Evolutionary conservation across 108 stramenopile species (phyloP), one percentile per base, ranked within the genome.

Genomic region (Schizochytrium sp.): DNA sequence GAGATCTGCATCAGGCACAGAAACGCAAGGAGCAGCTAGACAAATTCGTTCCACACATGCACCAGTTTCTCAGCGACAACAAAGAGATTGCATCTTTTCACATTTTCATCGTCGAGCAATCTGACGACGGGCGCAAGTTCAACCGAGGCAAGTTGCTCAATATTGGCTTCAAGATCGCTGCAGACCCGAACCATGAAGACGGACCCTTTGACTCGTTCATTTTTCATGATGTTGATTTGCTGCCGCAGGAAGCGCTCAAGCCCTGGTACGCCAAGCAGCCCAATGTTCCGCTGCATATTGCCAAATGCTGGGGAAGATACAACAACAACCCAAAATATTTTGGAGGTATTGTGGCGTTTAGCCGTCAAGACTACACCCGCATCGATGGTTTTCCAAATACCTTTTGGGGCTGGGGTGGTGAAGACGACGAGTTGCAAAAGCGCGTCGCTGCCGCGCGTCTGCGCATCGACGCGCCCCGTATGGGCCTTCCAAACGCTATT

Each of bases 371-470:
- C 89, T 98, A 96, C 90, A 96, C 95, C 59, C 90, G 91, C 5
- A 98, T 98, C 90, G 99, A 99, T 92, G 94, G 97, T 43, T 99
- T 96, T 90, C 99, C 99, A 48, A 97, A 97, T 69, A 97, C 94
- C 28, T 99, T 97, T 91, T 98, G 99, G 99, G 99, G 99, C 34
- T 99, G 99, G 99, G 99, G 99, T 44, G 99, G 99, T 0, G 99
- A 99, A 92, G 99, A 99, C 90, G 99, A 99, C 89, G 99, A 99
- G 90, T 95, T 99, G 95, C 95, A 96, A 87, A 95, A 94, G 44
- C 76, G 94, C 47, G 60, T 92, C 45, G 69, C 71, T 1, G 18
- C 12, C 12, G 48, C 45, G 28, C 19, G 76, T 19, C n/a, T 83
- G 48, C 76, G 23, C 18, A 53, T 83, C 25, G 76, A 83, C n/a